Base-by-base conservation (phyloP, 768 basidiomycete genomes). In the Termitomyces sp. region DNA sequence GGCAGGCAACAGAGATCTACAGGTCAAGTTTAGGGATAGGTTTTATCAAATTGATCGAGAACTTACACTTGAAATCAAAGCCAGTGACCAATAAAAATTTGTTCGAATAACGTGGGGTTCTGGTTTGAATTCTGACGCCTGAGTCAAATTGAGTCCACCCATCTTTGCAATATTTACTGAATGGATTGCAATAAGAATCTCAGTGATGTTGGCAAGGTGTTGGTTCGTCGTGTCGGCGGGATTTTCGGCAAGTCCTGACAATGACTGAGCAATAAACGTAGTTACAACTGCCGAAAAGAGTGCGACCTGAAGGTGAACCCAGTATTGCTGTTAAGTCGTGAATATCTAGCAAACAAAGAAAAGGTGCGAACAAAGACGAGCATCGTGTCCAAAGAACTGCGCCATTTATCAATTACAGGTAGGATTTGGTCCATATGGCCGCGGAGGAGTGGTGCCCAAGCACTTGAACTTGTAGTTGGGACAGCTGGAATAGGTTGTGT, bases 211-310 rank as follows among this genome's bases (percentile, higher is more conserved):
- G 9, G 56, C 56, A 24, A 66, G 52, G 11, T 61, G 55, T 46
- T 65, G 55, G 44, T 65, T 65, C 16, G 64, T 65, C 5, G 49
- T 55, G 16, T 51, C 33, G n/a, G 44, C 44, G 20, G 44, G 44
- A 45, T 63, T 55, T 27, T 55, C 54, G n/a, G 55, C 15, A 7
- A 66, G 46, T 7, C 47, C 24, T 27, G 57, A 27, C 30, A 61
- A 47, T 3, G 65, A 64, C 15, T 66, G 58, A 1, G 58, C 61
- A 1, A 66, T 44, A 47, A 66, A 66, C 0, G 65, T 44, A 7
- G 65, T 64, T 0, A 66, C 56, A n/a, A 66, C 59, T 11, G 65
- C 57, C 12, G 65, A 64, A 52, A 66, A 66, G 15, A 66, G 54
- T 8, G 58, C 65, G 34, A 66, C 52, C 65, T 66, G 13, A 47